Evolutionary conservation across 305 asterid species (phyloP).

Genomic region (Fraxinus greggii): DNA sequence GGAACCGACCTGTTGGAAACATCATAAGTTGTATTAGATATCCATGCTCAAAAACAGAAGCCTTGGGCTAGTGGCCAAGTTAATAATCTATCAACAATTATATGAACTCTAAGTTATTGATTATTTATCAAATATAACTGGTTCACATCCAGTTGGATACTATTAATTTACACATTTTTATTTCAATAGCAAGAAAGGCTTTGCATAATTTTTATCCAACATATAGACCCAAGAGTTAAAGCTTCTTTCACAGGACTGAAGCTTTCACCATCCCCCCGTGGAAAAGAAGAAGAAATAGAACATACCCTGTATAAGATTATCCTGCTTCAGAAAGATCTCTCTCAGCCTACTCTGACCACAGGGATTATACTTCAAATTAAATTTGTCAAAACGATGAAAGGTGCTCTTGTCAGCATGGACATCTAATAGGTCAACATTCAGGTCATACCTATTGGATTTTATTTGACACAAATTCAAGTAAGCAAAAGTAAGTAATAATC

Average conservation of each 20-base stretch:
- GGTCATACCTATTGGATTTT: slow-evolving; percentile 64
- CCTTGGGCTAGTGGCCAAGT: not conserved
- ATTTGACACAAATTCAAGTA: slow-evolving; percentile 11
- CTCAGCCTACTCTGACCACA: slow-evolving; percentile 99
- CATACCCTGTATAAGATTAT: slow-evolving; percentile 97
- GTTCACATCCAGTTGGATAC: not conserved
- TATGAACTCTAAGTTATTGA: not conserved
- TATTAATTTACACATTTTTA: not conserved
- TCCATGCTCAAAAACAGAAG: slow-evolving; percentile 7
- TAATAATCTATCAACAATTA: slow-evolving; percentile 11
- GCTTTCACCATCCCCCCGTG: not conserved
- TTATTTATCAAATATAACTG: not conserved
- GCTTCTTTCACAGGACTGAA: not conserved
- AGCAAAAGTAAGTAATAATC: slow-evolving; percentile 14
- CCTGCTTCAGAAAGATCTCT: slow-evolving; percentile 97
- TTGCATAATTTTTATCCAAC: not conserved
- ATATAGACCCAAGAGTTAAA: slow-evolving; percentile 10
- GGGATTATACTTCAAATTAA: slow-evolving; percentile 95
- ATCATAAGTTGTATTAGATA: slow-evolving; percentile 15
- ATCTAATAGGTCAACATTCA: slow-evolving; percentile 92
- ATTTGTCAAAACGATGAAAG: slow-evolving; percentile 98
- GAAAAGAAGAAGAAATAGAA: slow-evolving; percentile 18
- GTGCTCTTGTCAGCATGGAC: slow-evolving; percentile 99
- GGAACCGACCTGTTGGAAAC: slow-evolving; percentile 81
- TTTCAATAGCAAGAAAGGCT: slow-evolving; percentile 1